Evolutionary conservation across 768 basidiomycete genomes (phyloP), one percentile per base, ranked within the genome.

Genomic region (Dacryopinax primogenitus): DNA sequence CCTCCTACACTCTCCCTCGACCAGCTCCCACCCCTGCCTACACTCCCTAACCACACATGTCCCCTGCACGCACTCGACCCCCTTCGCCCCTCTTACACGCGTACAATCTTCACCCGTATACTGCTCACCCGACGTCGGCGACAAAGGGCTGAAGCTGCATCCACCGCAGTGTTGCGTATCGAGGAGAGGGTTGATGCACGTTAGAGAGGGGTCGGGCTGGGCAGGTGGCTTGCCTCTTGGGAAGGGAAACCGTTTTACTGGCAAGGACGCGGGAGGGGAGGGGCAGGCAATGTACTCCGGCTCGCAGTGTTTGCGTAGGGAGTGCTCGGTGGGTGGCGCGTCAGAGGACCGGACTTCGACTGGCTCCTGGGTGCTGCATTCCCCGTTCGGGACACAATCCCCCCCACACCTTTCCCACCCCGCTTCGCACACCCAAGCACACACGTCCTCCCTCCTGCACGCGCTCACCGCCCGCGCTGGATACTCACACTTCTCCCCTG

Each of bases 1-100:
- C 26, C 51, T 26, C 23, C 26, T 58, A 30, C 51, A 58, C 26
- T 30, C 51, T 23, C 51, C 51, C 51, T 13, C 15, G 51, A 2
- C 51, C 4, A 58, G 51, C 26, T 58, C 51, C 51, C 51, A 58
- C 26, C 51, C 51, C 15, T 58, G 51, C 51, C 32, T 58, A 30
- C 51, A 58, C 51, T 18, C 32, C 51, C 32, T 30, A 23, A 58
- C 51, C 4, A 58, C 51, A 30, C 51, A 58, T 30, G 9, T 3
- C 3, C 51, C 51, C 23, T 15, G 3, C 11, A 28, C 13, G 51
- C 51, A 58, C 11, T 30, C 32, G 13, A 30, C 51, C 26, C 26
- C 32, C 51, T 28, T 6, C 26, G 51, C 51, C 4, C 51, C 51
- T 30, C 51, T 3, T 3, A 58, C 51, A 18, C 18, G 26, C 13